These are phyloP conservation scores for Fusarium sp. DNA, from an alignment of 2,329 filamentous ascomycete genomes.

Conservation along the genomic window DNA sequence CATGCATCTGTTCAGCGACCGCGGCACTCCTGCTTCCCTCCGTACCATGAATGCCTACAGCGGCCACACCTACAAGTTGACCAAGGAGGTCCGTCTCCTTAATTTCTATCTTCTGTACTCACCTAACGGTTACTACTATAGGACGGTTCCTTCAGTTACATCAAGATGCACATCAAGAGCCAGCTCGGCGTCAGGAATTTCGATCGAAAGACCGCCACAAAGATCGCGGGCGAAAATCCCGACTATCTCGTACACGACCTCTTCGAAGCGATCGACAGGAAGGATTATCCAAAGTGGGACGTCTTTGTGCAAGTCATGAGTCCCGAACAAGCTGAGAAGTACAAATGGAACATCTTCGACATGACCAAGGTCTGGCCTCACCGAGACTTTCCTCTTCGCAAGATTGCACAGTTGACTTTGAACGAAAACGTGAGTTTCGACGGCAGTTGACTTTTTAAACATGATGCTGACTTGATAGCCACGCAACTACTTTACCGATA, in stretches of 20 bases:
- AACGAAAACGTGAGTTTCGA: conserved; percentile 66
- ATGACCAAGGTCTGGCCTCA: conserved; percentile 79
- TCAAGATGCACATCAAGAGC: conserved; percentile 73
- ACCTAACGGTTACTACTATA: not conserved
- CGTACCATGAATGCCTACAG: conserved; percentile 77
- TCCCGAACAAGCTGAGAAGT: conserved; percentile 71
- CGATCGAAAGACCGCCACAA: not conserved
- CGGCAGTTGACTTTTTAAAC: not conserved
- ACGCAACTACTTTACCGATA: conserved; percentile 71
- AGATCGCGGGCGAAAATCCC: conserved; percentile 63
- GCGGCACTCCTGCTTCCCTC: conserved; percentile 73
- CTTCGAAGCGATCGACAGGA: conserved; percentile 70
- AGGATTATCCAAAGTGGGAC: conserved; percentile 72
- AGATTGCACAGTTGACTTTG: conserved; percentile 73
- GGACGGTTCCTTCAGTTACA: conserved; percentile 74
- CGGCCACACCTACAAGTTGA: conserved; percentile 75
- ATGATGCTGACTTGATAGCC: not conserved
- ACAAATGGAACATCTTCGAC: conserved; percentile 76
- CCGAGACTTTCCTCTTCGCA: conserved; percentile 70
- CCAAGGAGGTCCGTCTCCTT: conserved; percentile 53
- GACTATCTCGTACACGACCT: conserved; percentile 74
- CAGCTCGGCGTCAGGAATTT: conserved; percentile 72
- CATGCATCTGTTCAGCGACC: conserved; percentile 73
- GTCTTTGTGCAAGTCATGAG: conserved; percentile 74
- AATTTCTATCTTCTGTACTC: not conserved